Conservation (phyloP, 2,329 filamentous ascomycete genomes). For the Diaporthe sp. region DNA sequence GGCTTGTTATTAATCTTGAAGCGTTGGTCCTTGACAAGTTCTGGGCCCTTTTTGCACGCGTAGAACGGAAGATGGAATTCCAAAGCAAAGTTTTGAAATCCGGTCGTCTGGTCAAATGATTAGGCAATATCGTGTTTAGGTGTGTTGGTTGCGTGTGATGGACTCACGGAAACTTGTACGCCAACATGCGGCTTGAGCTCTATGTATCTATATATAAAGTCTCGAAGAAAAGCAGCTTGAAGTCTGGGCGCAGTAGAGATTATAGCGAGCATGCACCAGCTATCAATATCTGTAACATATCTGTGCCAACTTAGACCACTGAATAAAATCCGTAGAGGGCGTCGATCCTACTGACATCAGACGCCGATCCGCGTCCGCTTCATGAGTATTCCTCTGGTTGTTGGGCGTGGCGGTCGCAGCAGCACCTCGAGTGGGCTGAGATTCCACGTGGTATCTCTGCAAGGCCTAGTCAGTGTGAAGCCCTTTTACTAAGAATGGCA, state of each 20-base stretch:
- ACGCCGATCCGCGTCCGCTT: neutral
- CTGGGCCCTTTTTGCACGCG: neutral
- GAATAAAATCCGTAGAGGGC: fast-evolving
- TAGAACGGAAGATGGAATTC: constrained; percentile 13
- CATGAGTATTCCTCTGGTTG: neutral
- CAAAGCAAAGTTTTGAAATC: neutral
- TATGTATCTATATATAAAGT: constrained; percentile 11
- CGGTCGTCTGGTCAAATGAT: neutral
- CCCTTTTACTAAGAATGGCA: no score
- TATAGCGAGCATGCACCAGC: constrained; percentile 12
- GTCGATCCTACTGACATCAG: neutral
- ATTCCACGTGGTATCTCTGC: neutral
- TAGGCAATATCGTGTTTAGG: neutral
- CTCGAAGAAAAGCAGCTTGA: neutral
- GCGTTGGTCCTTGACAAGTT: neutral
- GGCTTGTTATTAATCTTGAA: neutral
- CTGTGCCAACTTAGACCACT: neutral
- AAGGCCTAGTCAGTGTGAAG: neutral
- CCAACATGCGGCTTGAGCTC: constrained; percentile 11
- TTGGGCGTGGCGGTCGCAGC: neutral
- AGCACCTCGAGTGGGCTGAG: no score
- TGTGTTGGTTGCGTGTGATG: neutral
- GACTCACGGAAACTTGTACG: neutral
- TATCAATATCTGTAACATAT: neutral
- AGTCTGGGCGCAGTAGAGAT: neutral